Evolutionary conservation across 179 eudicot species (phyloP).

Genomic region (Kewa caespitosa): DNA sequence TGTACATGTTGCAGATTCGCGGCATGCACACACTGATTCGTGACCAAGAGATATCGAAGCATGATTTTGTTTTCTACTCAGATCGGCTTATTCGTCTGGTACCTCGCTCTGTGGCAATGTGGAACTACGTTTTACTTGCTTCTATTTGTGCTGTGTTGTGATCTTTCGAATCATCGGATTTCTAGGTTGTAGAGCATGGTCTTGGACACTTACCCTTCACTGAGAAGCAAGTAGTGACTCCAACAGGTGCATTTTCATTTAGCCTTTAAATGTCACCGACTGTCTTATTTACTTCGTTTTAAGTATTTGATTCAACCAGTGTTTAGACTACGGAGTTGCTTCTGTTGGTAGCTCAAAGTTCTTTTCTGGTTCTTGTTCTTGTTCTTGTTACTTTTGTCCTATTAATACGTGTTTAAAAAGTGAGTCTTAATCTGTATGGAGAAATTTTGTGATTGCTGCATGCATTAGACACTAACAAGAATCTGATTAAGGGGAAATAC

Average conservation of each 20-base stretch:
- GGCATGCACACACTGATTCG: constrained; percentile 85
- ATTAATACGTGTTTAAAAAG: background rate
- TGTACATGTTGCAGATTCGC: constrained; percentile 55
- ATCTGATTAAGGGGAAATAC: background rate
- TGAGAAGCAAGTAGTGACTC: constrained; percentile 90
- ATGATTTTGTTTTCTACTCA: constrained; percentile 95
- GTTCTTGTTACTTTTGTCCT: background rate
- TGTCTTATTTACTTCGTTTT: background rate
- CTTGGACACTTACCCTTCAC: constrained; percentile 97
- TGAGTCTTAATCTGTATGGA: constrained; percentile 4
- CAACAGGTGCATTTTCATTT: constrained; percentile 61
- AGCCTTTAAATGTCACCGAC: background rate
- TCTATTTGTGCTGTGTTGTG: background rate
- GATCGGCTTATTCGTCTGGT: constrained; percentile 99
- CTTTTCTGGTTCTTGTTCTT: background rate
- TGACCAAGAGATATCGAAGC: constrained; percentile 85
- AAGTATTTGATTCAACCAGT: background rate
- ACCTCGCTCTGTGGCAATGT: constrained; percentile 21
- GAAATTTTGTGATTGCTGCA: too few species aligned
- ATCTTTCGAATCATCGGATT: constrained; percentile 10
- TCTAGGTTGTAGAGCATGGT: constrained; percentile 87
- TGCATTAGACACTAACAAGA: background rate
- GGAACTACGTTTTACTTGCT: background rate
- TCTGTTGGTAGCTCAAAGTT: background rate
- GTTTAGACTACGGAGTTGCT: background rate